A percentile compares a stretch with the other conserved stretches of the same genome.
These are phyloP conservation scores for Oidium heveae DNA, from an alignment of 2,329 filamentous ascomycete species.

Conservation along the genomic window DNA sequence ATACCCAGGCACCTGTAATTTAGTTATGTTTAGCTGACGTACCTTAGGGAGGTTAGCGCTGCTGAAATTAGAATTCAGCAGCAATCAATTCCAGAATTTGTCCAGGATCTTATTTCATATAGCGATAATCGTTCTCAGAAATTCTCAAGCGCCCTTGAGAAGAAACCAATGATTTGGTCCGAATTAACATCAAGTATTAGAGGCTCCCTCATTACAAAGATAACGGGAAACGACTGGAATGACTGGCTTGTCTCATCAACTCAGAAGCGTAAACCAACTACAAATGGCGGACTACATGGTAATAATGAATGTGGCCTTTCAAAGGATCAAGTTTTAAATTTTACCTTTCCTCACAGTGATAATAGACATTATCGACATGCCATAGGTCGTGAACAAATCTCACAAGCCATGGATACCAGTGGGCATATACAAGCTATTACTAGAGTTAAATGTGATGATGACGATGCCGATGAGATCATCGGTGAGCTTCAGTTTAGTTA, in stretches of 20 bases:
- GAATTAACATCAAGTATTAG: constrained; percentile 25
- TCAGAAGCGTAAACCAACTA: constrained; percentile 19
- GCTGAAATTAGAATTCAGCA: constrained; percentile 22
- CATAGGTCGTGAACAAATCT: constrained; percentile 17
- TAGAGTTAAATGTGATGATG: constrained; percentile 12
- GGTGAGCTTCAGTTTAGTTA: constrained; percentile 37
- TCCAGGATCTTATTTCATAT: constrained; percentile 10
- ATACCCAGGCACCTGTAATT: background rate
- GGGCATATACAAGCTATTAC: constrained; percentile 21
- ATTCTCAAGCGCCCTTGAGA: background rate
- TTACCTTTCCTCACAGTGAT: constrained; percentile 19
- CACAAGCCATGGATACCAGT: constrained; percentile 23
- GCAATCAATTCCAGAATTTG: constrained; percentile 13
- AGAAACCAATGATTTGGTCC: constrained; percentile 21
- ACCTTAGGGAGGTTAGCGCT: constrained; percentile 15
- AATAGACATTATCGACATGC: constrained; percentile 1
- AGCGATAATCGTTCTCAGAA: constrained; percentile 1
- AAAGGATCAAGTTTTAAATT: constrained; percentile 20
- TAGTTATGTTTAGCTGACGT: constrained; percentile 1
- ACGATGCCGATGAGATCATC: constrained; percentile 20
- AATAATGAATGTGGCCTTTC: constrained; percentile 12
- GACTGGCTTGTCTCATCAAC: constrained; percentile 28
- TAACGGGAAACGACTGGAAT: constrained; percentile 19
- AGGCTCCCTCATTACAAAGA: constrained; percentile 19
- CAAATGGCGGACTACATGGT: constrained; percentile 10